A percentile compares a stretch with the other conserved stretches of the same genome.
phyloP scores from a whole-genome alignment of 129 eudicot genomes.

The Ambrosia trifida region DNA sequence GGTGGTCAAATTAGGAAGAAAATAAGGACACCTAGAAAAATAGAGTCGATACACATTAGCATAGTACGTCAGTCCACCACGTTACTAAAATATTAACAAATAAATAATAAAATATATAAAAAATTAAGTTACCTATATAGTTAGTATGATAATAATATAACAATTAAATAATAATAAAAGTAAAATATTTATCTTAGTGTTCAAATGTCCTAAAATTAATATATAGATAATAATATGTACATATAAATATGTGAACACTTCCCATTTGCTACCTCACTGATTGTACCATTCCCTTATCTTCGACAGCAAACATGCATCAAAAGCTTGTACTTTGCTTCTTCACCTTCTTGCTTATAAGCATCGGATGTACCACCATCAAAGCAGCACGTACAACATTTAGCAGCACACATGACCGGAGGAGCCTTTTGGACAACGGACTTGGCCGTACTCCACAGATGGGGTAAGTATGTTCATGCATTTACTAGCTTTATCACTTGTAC shows the following conservation, averaged over 20 bases:
- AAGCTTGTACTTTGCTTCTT: constrained; percentile 32
- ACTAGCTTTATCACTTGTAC: constrained; percentile 3
- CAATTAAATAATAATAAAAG: no score
- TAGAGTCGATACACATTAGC: no score
- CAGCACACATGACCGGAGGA: constrained; percentile 27
- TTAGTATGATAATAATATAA: no score
- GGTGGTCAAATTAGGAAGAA: no score
- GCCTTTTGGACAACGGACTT: constrained; percentile 58
- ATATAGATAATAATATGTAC: no score
- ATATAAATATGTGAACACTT: constrained; percentile 19
- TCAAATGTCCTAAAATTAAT: no score
- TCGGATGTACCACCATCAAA: constrained; percentile 3
- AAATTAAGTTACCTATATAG: no score
- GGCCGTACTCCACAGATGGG: constrained; percentile 76
- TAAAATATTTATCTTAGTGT: no score
- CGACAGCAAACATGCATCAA: constrained; percentile 26
- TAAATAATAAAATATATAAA: no score
- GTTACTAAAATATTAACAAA: no score
- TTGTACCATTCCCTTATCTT: constrained; percentile 6
- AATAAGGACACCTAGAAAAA: no score
- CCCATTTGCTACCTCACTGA: constrained; percentile 24
- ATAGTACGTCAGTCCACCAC: no score
- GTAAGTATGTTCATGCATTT: constrained; percentile 37
- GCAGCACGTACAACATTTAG: constrained; percentile 33
- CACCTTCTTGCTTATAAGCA: constrained; percentile 21